phyloP scores from a whole-genome alignment of 2,329 filamentous ascomycete species.

The Pestalotiopsis sp. region DNA sequence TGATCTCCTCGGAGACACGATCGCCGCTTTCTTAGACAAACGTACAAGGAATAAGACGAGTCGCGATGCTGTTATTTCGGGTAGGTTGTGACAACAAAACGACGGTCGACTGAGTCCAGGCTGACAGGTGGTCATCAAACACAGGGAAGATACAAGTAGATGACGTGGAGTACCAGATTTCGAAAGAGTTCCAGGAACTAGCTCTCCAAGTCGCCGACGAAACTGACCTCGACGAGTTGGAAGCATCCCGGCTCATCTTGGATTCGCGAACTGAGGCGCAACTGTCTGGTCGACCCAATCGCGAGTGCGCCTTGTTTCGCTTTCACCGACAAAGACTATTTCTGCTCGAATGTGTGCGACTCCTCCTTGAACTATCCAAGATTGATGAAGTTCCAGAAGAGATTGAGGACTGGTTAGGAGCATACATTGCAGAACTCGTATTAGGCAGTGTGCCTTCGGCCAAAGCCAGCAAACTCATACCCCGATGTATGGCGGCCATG shows the following conservation, averaged over 20 bases:
- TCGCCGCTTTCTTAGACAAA: conserved; percentile 74
- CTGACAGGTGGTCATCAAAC: not conserved
- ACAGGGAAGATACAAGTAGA: conserved; percentile 75
- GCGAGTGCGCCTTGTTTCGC: conserved; percentile 79
- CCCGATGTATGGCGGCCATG: conserved; percentile 78
- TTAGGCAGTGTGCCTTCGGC: conserved; percentile 51
- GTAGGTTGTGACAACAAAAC: conserved; percentile 43
- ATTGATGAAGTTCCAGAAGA: conserved; percentile 59
- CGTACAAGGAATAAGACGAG: conserved; percentile 74
- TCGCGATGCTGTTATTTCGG: conserved; percentile 69
- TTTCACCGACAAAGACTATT: conserved; percentile 87
- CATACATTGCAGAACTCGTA: conserved; percentile 58
- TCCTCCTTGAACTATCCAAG: conserved; percentile 72
- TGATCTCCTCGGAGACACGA: conserved; percentile 65
- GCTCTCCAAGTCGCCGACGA: conserved; percentile 83
- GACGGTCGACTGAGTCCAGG: not conserved
- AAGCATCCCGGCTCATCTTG: conserved; percentile 77
- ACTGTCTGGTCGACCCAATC: conserved; percentile 69
- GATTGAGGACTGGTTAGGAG: conserved; percentile 51
- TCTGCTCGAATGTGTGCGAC: conserved; percentile 79
- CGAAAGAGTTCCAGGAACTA: conserved; percentile 84
- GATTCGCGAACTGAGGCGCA: conserved; percentile 71
- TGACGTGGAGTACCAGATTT: conserved; percentile 76
- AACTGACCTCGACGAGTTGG: conserved; percentile 85
- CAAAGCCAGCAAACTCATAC: conserved; percentile 62